Evolutionary conservation across 2,329 filamentous ascomycete genomes (phyloP).

Genomic region (Cladosporium sp.): DNA sequence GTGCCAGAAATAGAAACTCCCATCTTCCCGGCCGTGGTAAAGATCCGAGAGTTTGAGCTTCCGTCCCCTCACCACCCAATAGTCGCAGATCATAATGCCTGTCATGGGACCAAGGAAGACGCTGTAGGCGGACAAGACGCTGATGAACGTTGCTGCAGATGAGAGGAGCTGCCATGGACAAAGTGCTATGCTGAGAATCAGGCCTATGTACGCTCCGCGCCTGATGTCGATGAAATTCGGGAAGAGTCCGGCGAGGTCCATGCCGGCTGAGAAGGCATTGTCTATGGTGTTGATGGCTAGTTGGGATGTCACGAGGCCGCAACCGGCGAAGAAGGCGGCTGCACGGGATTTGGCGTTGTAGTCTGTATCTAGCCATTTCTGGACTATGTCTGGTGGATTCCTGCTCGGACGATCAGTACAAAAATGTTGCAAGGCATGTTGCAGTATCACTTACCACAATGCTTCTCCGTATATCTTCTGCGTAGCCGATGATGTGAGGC

Average conservation of each 20-base stretch:
- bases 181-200: conserved; percentile 42
- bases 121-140: conserved; percentile 42
- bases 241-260: conserved; percentile 52
- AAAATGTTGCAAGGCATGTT: conserved; percentile 23
- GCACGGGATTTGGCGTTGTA: conserved; percentile 35
- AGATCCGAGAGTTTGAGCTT: conserved; percentile 42
- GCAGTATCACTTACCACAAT: conserved; percentile 37
- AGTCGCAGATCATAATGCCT: conserved; percentile 40
- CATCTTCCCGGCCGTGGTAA: conserved; percentile 34
- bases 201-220: conserved; percentile 49
- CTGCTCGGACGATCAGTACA: conserved; percentile 32
- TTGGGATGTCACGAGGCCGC: conserved; percentile 43
- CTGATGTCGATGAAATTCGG: conserved; percentile 55
- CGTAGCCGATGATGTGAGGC: conserved; percentile 54
- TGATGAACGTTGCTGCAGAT: conserved; percentile 45
- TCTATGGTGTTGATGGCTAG: conserved; percentile 43
- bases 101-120: conserved; percentile 45
- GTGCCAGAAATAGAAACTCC: conserved; percentile 41
- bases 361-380: conserved; percentile 34
- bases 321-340: conserved; percentile 44
- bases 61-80: conserved; percentile 39
- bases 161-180: conserved; percentile 52
- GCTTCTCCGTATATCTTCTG: conserved; percentile 50
- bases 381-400: conserved; percentile 41
- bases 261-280: conserved; percentile 50